A percentile compares a stretch with the other conserved stretches of the same genome.
phyloP scores from a whole-genome alignment of 192 early-diverging fungal genomes.

The Coemansia sp. region DNA sequence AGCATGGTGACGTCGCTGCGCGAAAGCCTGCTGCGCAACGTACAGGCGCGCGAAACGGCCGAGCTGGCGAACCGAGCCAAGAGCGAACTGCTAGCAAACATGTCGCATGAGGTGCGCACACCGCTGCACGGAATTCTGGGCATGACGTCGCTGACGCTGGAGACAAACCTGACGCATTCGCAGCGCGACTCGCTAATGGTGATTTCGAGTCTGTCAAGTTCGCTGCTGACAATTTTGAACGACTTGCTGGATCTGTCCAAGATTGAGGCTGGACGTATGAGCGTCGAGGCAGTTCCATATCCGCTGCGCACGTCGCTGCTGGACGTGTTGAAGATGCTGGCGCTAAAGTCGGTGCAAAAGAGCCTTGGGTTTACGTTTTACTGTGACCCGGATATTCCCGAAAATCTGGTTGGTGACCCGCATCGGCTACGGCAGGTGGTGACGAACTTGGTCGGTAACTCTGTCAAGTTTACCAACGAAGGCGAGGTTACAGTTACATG shows the following conservation, averaged over 20 bases:
- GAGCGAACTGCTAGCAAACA: conserved; percentile 71
- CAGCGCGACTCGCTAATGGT: conserved; percentile 82
- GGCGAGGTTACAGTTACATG: conserved; percentile 65
- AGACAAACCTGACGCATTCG: conserved; percentile 73
- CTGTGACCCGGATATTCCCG: conserved; percentile 67
- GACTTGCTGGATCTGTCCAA: conserved; percentile 84
- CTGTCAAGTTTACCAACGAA: conserved; percentile 81
- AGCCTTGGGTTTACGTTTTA: conserved; percentile 64
- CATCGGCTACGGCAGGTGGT: conserved; percentile 74
- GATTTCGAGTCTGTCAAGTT: conserved; percentile 68
- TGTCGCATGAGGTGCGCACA: conserved; percentile 81
- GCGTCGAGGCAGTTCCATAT: conserved; percentile 69
- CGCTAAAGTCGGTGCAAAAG: conserved; percentile 72
- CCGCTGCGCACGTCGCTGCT: conserved; percentile 61
- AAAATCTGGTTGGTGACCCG: conserved; percentile 71
- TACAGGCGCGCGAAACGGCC: conserved; percentile 72
- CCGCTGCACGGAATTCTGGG: conserved; percentile 83
- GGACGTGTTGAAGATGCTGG: conserved; percentile 67
- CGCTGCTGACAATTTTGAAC: conserved; percentile 74
- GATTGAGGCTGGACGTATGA: conserved; percentile 83
- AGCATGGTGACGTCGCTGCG: conserved; percentile 77
- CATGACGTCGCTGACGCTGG: conserved; percentile 70
- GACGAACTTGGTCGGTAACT: conserved; percentile 79
- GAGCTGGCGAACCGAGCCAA: conserved; percentile 81
- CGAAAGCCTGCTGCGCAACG: conserved; percentile 74